Base-by-base conservation (phyloP, 768 basidiomycete species). In the Mrakia gelida region DNA sequence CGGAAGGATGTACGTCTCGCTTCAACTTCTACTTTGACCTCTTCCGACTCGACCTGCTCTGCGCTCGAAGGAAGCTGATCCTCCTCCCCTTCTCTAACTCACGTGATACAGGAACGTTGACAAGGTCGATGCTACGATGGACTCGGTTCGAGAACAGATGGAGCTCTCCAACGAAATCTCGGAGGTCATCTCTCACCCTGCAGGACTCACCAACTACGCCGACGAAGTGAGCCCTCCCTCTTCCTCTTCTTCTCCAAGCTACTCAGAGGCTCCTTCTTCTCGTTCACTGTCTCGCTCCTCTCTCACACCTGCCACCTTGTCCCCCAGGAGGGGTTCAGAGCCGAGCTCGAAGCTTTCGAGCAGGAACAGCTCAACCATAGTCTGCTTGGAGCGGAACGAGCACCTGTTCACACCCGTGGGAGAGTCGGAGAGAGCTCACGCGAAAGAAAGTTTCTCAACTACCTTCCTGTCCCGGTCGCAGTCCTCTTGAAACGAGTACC, bases 131-230 rank as follows among this genome's bases (percentile, higher is more conserved):
- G 86, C 88, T 41, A 92, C 91, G 34, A 98, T 99, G 92, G 87
- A 90, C 78, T 86, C 88, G 73, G 92, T 98, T 81, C 88, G 90
- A 68, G 95, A 96, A 81, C 95, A 98, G 85, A 90, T 93, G 83
- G 93, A 94, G 73, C 87, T 96, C 80, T 93, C 95, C 74, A 91
- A 91, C 82, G 97, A 99, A 87, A 92, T 98, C 80, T 91, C 92
- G 75, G 92, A 93, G 18, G 89, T 91, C 73, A 93, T 98, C 82
- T 91, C 93, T 65, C 90, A 89, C 82, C 92, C 92, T 38, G 81
- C 87, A 41, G 87, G 87, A 74, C 86, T 87, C 71, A 89, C 88
- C 49, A 83, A 88, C 80, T 86, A 87, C 45, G 77, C 89, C 67
- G 94, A 95, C 84, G 93, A 95, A 82, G 95, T 92, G 81, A 80